Conservation (phyloP, 2,329 filamentous ascomycete species). For the Talaromyces funiculosus region DNA sequence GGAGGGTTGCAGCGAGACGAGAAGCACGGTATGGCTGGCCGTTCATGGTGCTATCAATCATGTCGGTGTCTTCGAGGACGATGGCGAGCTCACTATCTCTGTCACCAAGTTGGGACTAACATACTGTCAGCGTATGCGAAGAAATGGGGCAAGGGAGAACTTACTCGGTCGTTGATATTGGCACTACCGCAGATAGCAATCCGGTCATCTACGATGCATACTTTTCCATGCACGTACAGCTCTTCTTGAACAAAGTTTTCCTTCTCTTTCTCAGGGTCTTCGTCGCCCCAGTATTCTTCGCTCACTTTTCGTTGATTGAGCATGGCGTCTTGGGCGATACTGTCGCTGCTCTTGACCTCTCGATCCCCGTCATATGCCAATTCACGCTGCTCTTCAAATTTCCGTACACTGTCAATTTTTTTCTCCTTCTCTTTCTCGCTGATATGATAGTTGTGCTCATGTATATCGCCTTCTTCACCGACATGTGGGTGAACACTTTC, state of each 20-base stretch:
- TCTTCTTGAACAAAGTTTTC: constrained; percentile 92
- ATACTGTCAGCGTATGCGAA: constrained; percentile 21
- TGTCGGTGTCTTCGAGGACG: constrained; percentile 70
- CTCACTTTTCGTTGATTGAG: constrained; percentile 54
- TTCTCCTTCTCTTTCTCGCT: constrained; percentile 12
- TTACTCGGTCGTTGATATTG: constrained; percentile 60
- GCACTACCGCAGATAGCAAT: constrained; percentile 75
- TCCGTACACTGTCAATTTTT: constrained; percentile 39
- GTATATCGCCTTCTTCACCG: constrained; percentile 41
- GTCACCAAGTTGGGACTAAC: constrained; percentile 69
- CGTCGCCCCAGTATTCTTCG: constrained; percentile 70
- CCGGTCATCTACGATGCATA: constrained; percentile 72
- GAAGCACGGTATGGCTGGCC: constrained; percentile 66
- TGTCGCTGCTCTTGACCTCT: constrained; percentile 41
- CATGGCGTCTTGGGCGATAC: constrained; percentile 77
- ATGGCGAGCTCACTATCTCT: constrained; percentile 91
- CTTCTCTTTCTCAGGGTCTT: constrained; percentile 67
- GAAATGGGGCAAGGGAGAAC: constrained; percentile 9
- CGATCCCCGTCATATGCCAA: constrained; percentile 24
- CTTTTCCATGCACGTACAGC: constrained; percentile 88
- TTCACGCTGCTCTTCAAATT: constrained; percentile 42
- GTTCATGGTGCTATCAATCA: constrained; percentile 67
- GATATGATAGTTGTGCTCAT: constrained; percentile 32
- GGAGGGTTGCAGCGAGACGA: constrained; percentile 71
- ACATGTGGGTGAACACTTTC: constrained; percentile 56